Base-by-base conservation (phyloP, 345 rosid genomes). In the Nephelium lappaceum region DNA sequence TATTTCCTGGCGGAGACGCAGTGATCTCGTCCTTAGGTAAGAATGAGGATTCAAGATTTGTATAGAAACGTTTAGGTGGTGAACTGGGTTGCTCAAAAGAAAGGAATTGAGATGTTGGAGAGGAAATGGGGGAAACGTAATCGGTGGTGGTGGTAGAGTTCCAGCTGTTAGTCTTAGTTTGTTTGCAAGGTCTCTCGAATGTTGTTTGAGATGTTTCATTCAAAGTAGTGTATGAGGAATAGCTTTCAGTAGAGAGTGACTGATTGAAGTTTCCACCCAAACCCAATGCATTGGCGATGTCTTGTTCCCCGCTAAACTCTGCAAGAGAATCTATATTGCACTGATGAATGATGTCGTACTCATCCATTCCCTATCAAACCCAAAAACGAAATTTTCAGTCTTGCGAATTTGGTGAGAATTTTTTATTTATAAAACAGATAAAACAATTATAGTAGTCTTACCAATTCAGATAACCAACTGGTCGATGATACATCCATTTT, bases 401-500 rank as follows among this genome's bases (percentile, higher is more conserved):
- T 57, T 5, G 9, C 24, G 53, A n/a, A 38, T 57, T 38, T n/a
- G 12, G 31, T 6, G 31, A 11, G 49, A 45, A 0, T 5, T 39
- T 18, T 7, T 11, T 36, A 65, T 38, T 43, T 5, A 36, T 19
- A 16, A 55, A 53, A 11, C 49, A 31, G 36, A 31, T 31, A 31
- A 7, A 7, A 8, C 49, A 45, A 10, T 45, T 45, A 45, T 27
- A 18, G 15, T 10, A 38, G 31, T 24, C 42, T 63, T 88, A 90
- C 90, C 89, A 84, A 76, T 24, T 87, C 93, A 65, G 85, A 14
- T 51, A 86, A 82, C 93, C 92, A 90, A 78, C 79, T 87, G 39
- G 85, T 47, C 7, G 88, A 71, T 72, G 81, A 77, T 41, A 67
- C 21, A 55, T 85, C 84, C 93, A 84, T 79, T 36, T 38, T 62